Evolutionary conservation across 2,329 filamentous ascomycete species (phyloP).

Genomic region (Tolypocladium nubicola): DNA sequence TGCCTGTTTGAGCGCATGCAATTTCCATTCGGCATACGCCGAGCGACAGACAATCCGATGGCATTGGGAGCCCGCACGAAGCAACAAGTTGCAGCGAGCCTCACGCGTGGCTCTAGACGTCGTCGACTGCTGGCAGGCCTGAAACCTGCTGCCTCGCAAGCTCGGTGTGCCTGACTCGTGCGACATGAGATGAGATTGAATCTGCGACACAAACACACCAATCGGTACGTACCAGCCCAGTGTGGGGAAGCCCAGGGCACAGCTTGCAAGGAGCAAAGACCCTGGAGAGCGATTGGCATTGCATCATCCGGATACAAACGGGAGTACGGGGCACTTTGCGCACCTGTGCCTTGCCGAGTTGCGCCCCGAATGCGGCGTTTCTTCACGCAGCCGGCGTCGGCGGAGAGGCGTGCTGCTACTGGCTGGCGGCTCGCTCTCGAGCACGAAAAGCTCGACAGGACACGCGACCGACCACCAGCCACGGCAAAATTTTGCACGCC

Average conservation of each 20-base stretch:
- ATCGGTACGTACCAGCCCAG: background rate
- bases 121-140: background rate
- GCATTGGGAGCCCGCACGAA: too few species aligned
- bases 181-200: background rate
- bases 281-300: background rate
- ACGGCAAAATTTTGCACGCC: conserved; percentile 3
- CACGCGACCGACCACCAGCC: conserved; percentile 6
- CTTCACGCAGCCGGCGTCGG: background rate
- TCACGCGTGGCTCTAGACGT: too few species aligned
- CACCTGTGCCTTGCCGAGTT: background rate
- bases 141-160: background rate
- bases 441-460: background rate
- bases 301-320: background rate
- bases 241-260: background rate
- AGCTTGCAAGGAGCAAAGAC: background rate
- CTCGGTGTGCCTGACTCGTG: background rate
- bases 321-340: too few species aligned
- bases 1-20: background rate
- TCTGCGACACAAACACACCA: background rate
- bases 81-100: too few species aligned
- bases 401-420: background rate
- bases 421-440: background rate
- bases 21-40: background rate
- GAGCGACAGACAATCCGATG: too few species aligned
- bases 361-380: background rate